Percentiles rank a stretch among this genome's conserved stretches.
These are phyloP conservation scores for Colletotrichum sp. DNA, from an alignment of 2,329 filamentous ascomycete genomes.

Conservation along the genomic window DNA sequence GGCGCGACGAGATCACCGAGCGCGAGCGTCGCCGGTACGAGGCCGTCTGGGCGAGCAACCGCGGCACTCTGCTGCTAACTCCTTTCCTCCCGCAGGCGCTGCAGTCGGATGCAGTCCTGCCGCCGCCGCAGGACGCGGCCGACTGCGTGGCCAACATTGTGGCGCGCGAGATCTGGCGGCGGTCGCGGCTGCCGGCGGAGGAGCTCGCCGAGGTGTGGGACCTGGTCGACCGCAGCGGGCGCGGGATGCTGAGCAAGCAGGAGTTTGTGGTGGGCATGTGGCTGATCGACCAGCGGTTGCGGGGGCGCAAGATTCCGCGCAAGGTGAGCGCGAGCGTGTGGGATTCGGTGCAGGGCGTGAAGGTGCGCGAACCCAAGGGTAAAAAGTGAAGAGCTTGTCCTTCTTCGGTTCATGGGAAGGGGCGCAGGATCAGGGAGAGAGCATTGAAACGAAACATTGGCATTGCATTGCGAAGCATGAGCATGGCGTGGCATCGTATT, in stretches of 20 bases:
- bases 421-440: background rate
- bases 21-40: slow-evolving; percentile 82
- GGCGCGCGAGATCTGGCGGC: slow-evolving; percentile 76
- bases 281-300: slow-evolving; percentile 81
- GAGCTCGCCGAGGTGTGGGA: slow-evolving; percentile 80
- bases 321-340: slow-evolving; percentile 78
- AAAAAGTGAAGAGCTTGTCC: slow-evolving; percentile 13
- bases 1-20: slow-evolving; percentile 76
- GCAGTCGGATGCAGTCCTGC: background rate
- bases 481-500: slow-evolving; percentile 1
- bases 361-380: slow-evolving; percentile 37
- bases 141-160: slow-evolving; percentile 71
- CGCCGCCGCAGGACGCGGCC: slow-evolving; percentile 29
- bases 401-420: background rate
- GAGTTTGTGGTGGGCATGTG: slow-evolving; percentile 87
- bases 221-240: slow-evolving; percentile 65
- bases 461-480: background rate
- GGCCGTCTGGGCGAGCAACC: slow-evolving; percentile 84
- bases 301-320: slow-evolving; percentile 77
- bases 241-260: slow-evolving; percentile 65
- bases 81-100: background rate
- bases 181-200: slow-evolving; percentile 70
- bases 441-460: background rate
- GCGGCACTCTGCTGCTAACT: slow-evolving; percentile 56
- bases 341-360: slow-evolving; percentile 65